A percentile compares a stretch with the other conserved stretches of the same genome.
These are phyloP conservation scores for Suillus hirtellus DNA, from an alignment of 768 basidiomycete species.

Conservation along the genomic window DNA sequence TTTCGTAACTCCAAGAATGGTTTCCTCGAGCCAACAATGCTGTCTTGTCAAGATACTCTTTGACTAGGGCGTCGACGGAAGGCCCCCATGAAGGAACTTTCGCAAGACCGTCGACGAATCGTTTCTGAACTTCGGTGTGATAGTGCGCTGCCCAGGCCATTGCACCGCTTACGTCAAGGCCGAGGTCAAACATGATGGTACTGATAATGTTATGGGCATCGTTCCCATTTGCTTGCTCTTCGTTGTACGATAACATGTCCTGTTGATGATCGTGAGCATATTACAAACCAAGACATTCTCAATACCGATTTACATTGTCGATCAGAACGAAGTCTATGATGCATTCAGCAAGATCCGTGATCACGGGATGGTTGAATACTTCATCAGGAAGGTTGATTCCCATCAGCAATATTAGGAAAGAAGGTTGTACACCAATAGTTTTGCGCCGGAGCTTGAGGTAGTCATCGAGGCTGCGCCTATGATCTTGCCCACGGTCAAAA, in stretches of 20 bases:
- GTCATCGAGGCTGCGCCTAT: conserved; percentile 27
- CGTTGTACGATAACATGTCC: conserved; percentile 39
- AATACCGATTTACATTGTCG: conserved; percentile 22
- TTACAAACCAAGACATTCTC: background rate
- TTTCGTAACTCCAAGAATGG: conserved; percentile 33
- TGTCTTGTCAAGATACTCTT: conserved; percentile 24
- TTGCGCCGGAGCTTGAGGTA: conserved; percentile 35
- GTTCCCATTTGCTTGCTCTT: conserved; percentile 36
- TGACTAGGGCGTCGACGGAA: conserved; percentile 25
- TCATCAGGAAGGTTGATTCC: conserved; percentile 35
- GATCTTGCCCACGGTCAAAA: conserved; percentile 12
- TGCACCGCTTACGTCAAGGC: conserved; percentile 28
- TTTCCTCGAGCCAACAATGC: conserved; percentile 28
- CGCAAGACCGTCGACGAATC: conserved; percentile 24
- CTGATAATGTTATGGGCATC: conserved; percentile 37
- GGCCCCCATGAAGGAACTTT: conserved; percentile 30
- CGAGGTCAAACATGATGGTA: conserved; percentile 31
- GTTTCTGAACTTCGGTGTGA: conserved; percentile 15
- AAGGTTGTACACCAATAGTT: conserved; percentile 32
- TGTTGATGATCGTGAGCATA: conserved; percentile 8
- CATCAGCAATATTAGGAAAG: conserved; percentile 31
- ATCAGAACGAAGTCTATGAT: conserved; percentile 24
- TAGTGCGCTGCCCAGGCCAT: conserved; percentile 25
- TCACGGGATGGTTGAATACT: conserved; percentile 27
- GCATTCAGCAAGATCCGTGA: conserved; percentile 15